phyloP scores from a whole-genome alignment of 352 stramenopile species.

The Pythium sp. region DNA sequence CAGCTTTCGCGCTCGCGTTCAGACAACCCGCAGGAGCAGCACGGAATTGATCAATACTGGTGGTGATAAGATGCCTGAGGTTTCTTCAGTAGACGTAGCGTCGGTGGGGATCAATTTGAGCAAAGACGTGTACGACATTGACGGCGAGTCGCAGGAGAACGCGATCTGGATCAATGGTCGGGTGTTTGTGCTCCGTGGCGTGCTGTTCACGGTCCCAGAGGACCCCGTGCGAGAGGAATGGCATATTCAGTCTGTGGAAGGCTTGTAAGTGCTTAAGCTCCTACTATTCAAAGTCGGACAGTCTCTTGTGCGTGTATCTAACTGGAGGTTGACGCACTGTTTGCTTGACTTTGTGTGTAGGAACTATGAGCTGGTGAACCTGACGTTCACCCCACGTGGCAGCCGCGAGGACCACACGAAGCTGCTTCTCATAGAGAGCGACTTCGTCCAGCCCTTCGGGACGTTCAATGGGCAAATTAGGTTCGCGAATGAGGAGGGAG shows the following conservation, averaged over 20 bases:
- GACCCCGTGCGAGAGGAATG: conserved; percentile 18
- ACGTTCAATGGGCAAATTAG: conserved; percentile 21
- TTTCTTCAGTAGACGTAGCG: conserved; percentile 10
- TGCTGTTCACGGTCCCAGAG: conserved; percentile 29
- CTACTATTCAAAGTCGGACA: too few relatives aligned
- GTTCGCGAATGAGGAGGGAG: conserved; percentile 15
- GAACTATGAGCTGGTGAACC: conserved; percentile 20
- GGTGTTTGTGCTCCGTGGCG: conserved; percentile 32
- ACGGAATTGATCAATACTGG: background rate
- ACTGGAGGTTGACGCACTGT: background rate
- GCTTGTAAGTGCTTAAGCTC: background rate
- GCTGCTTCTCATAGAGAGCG: conserved; percentile 28
- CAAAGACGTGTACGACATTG: conserved; percentile 45
- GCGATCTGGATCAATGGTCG: conserved; percentile 44
- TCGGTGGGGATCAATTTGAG: conserved; percentile 46
- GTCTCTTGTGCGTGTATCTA: background rate
- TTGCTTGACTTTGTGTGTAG: background rate
- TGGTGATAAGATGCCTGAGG: background rate
- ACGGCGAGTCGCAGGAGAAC: conserved; percentile 48
- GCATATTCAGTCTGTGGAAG: conserved; percentile 18
- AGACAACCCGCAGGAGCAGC: conserved; percentile 8
- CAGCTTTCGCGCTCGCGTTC: conserved; percentile 29
- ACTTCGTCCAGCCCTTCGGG: conserved; percentile 47
- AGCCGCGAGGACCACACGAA: conserved; percentile 32
- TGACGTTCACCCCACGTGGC: conserved; percentile 32